Base-by-base conservation (phyloP, 495 filamentous ascomycete genomes). In the Aspergillus funiculosus region DNA sequence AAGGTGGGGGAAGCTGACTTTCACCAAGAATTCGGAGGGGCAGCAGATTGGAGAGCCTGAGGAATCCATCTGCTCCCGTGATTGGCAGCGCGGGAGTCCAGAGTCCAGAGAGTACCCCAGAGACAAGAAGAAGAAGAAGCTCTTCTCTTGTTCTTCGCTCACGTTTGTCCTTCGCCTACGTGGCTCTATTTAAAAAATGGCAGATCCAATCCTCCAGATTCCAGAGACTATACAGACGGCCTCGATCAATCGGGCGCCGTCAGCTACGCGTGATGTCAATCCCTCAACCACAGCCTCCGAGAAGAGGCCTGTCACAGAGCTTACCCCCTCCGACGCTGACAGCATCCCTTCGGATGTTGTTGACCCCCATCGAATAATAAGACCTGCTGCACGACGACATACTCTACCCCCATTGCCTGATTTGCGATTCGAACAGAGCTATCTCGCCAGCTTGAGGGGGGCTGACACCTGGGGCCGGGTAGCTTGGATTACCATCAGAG, bases 351-450 rank as follows among this genome's bases (percentile, higher is more conserved):
- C 71, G 22, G 66, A 72, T 47, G 47, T 74, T 25, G 61, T 74
- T 11, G 64, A 73, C 32, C 59, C 77, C n/a, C 72, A 70, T 43
- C 75, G 69, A 42, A 73, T 79, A 30, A 56, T 86, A 41, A 69
- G 66, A 39, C 74, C 80, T 2, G 40, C 66, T 20, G 67, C 75
- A 9, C 72, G 80, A n/a, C 68, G 57, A 43, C 63, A 63, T 43
- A 76, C 66, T 26, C 78, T 95, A 46, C 87, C 87, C 39, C 91
- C 94, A 1, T 67, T 98, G 56, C 92, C 92, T 1, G 92, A 98
- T 65, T 67, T 98, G 52, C 75, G 92, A 39, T 97, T 97, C 64
- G 92, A 98, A 71, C 92, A 98, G 75, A 94, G 89, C 68, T 97
- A 97, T 59, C 73, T 98, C 29, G 82, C 82, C 36, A 90, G 87